Evolutionary conservation across 1,284 basidiomycete genomes (phyloP), one percentile per base, ranked within the genome.

Genomic region (Porodaedalea pini): DNA sequence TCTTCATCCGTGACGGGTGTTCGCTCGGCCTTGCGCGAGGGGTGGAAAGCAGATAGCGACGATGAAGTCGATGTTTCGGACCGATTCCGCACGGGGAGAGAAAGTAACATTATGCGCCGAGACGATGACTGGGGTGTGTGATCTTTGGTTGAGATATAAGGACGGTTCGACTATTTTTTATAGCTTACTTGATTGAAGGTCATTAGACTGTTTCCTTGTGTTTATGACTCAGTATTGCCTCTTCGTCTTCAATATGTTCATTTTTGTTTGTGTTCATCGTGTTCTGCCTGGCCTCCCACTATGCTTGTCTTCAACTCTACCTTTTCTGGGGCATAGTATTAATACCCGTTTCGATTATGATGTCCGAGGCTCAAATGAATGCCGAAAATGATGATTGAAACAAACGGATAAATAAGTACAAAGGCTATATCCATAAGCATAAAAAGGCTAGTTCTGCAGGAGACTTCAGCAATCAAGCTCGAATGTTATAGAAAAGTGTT

Each of bases 391-490:
- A 19, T 7, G 48, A 41, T 41, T 43, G 25, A 55, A 45, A 55
- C 47, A 48, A 40, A 34, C 17, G 19, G 19, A 54, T 51, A 50
- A 31, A 59, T 49, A 47, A 48, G 41, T 47, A 45, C 39, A 59
- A 15, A 41, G 32, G 25, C n/a, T 48, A 45, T 51, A 54, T 54
- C 45, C 44, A 34, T 32, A 48, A 29, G 15, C 21, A 27, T 47
- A 39, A 58, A 34, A 37, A 23, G 17, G 54, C 25, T 36, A 58
- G 36, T 58, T 58, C 57, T 58, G 51, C 34, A n/a, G 10, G 17
- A 6, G 21, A 87, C n/a, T n/a, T n/a, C n/a, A 78, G 6, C 85
- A 86, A 62, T 87, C 86, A 74, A 17, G 5, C 43, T 17, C 54
- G 11, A 27, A 60, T 47, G 55, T 32, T 52, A 62, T 13, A 31